Percentiles rank a stretch among this genome's conserved stretches.
phyloP scores from a whole-genome alignment of 2,329 filamentous ascomycete species.

The Nigrospora sphaerica region DNA sequence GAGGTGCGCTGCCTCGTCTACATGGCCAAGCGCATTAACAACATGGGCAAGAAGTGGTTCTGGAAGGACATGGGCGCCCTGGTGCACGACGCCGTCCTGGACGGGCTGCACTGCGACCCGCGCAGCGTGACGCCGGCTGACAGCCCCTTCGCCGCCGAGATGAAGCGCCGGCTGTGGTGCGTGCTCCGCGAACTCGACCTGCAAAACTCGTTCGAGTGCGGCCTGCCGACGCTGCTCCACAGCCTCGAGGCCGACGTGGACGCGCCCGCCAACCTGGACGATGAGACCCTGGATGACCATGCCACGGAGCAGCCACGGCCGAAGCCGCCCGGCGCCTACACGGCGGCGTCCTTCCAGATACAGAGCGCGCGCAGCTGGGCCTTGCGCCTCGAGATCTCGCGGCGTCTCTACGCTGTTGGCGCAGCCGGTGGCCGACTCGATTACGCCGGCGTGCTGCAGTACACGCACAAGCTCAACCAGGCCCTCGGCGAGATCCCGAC shows the following conservation, averaged over 20 bases:
- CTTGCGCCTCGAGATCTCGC: too few relatives aligned
- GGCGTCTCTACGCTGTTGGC: too few relatives aligned
- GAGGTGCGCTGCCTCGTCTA: conserved; percentile 18
- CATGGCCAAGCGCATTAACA: conserved; percentile 16
- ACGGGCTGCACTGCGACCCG: conserved; percentile 13
- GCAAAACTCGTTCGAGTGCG: conserved; percentile 15
- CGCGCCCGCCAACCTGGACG: conserved; percentile 15
- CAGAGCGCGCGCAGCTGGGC: conserved; percentile 8
- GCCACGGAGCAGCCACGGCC: conserved; percentile 8
- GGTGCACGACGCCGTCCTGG: conserved; percentile 16
- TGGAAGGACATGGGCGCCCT: conserved; percentile 17
- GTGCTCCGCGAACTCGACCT: conserved; percentile 16
- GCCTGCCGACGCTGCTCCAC: conserved; percentile 14
- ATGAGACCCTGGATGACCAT: conserved; percentile 12
- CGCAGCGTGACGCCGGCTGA: conserved; percentile 1
- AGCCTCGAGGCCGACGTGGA: conserved; percentile 9
- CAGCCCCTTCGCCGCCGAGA: conserved; percentile 11
- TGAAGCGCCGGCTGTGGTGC: conserved; percentile 17
- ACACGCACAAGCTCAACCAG: too few relatives aligned
- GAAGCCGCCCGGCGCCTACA: conserved; percentile 9
- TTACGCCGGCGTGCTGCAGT: too few relatives aligned
- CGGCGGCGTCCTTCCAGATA: conserved; percentile 14
- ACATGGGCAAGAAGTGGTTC: conserved; percentile 15
- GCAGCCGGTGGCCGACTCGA: too few relatives aligned
- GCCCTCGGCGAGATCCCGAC: too few relatives aligned